These are phyloP conservation scores for Aleurites moluccanus DNA, from an alignment of 441 rosid species.

Conservation along the genomic window DNA sequence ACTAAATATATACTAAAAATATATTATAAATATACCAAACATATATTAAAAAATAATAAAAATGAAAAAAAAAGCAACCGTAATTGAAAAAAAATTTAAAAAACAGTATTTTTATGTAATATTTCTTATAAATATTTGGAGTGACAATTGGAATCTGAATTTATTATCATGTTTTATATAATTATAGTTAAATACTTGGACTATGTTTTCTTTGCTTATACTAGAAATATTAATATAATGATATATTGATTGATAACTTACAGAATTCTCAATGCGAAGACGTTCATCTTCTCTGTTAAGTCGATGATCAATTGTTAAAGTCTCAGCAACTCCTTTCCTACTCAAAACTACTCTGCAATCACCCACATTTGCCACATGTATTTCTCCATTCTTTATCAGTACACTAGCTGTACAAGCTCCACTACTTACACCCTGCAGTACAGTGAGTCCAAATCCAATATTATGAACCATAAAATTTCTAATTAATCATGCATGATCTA, in stretches of 20 bases:
- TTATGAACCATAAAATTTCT: not conserved
- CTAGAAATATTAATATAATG: not conserved
- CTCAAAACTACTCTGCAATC: conserved; percentile 52
- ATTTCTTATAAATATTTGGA: too few species aligned
- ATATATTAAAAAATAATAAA: too few species aligned
- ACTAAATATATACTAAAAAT: too few species aligned
- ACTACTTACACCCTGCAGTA: conserved; percentile 43
- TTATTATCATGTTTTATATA: too few species aligned
- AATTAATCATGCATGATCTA: too few species aligned
- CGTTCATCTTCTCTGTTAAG: conserved; percentile 43
- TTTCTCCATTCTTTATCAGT: conserved; percentile 35
- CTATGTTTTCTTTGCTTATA: too few species aligned
- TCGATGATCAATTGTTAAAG: conserved; percentile 46
- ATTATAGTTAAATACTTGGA: too few species aligned
- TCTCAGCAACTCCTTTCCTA: conserved; percentile 43
- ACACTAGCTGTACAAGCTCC: conserved; percentile 54
- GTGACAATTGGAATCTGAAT: too few species aligned
- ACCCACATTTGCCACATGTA: conserved; percentile 46
- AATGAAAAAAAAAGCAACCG: too few species aligned
- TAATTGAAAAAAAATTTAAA: too few species aligned
- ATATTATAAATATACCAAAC: too few species aligned
- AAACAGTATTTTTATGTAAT: too few species aligned
- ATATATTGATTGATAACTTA: conserved; percentile 15
- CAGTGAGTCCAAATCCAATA: conserved; percentile 4
- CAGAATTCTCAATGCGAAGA: conserved; percentile 42